Base-by-base conservation (phyloP, 371 early-diverging fungal genomes). In the Choanephora cucurbitarum region DNA sequence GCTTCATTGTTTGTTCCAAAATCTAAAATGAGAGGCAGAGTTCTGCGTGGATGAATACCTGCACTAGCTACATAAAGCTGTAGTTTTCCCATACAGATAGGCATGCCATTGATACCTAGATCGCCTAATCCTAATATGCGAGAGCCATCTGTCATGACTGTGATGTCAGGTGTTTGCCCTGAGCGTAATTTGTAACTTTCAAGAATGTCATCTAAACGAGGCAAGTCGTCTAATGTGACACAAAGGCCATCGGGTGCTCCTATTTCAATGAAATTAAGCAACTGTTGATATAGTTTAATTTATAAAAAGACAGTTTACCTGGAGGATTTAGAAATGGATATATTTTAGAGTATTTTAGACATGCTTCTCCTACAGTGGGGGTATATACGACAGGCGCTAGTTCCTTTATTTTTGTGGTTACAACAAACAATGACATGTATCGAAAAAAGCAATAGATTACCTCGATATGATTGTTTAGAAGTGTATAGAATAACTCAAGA, bases 51-150 rank as follows among this genome's bases (percentile, higher is more conserved):
- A 64, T 93, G 85, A 31, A 96, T 82, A 44, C 96, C 96, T 17
- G 91, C 96, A 42, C 89, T 92, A 19, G 91, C 96, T 9, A 91
- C 87, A 57, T 95, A 93, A 4, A 95, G 81, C 58, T 93, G 93
- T 1, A 95, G 85, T 71, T 95, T 96, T 42, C 95, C 95, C 28
- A 94, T 85, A 11, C 94, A 91, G 60, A 96, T 96, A 22, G 91
- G 94, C 85, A 94, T 91, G 17, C 96, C 96, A 57, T 88, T 89
- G 21, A 94, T 79, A 58, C 96, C 96, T 49, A 93, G 78, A 69
- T 95, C 96, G 17, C 96, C 96, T 13, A 96, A 77, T 13, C 96
- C 96, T 31, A 96, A 83, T 53, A 96, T 94, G 53, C 95, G 89
- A 37, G 91, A 91, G 34, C 96, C 95, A 67, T 96, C 95, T 6